Evolutionary conservation across 805 yeast species (phyloP).

Genomic region (Pichia eremophila): DNA sequence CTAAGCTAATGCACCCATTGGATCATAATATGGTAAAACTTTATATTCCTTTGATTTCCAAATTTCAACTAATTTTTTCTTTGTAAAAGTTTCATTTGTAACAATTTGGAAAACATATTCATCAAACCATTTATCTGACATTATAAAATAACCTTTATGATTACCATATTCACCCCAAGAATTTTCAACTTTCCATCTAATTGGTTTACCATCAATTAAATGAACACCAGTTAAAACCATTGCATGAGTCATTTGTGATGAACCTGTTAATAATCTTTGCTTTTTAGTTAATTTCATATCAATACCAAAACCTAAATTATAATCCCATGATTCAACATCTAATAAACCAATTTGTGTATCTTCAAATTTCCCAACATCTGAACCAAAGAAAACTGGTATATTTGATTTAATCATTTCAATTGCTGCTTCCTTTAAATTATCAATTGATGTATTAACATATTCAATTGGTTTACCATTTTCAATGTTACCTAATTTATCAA

Average conservation of each 20-base stretch:
- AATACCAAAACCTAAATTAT: conserved; percentile 44
- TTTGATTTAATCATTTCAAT: conserved; percentile 61
- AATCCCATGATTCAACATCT: conserved; percentile 65
- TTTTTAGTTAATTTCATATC: conserved; percentile 26
- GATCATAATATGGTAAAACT: conserved; percentile 62
- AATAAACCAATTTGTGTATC: conserved; percentile 56
- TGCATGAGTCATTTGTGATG: conserved; percentile 81
- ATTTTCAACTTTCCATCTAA: conserved; percentile 69
- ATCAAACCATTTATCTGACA: conserved; percentile 69
- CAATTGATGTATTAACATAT: conserved; percentile 62
- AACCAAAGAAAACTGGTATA: conserved; percentile 81
- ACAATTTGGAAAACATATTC: conserved; percentile 70
- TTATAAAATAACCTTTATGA: conserved; percentile 58
- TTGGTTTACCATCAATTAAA: conserved; percentile 46
- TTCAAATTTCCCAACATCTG: conserved; percentile 73
- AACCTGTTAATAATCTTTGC: conserved; percentile 26
- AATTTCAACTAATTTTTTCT: conserved; percentile 30
- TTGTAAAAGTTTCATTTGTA: conserved; percentile 26
- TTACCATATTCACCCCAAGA: conserved; percentile 74
- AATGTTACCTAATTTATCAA: conserved; percentile 70
- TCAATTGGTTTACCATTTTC: conserved; percentile 63
- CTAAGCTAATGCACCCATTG: conserved; percentile 65
- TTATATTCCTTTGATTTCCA: conserved; percentile 41
- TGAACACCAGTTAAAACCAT: conserved; percentile 83
- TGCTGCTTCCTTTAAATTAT: conserved; percentile 50